Percentiles rank a stretch among this genome's conserved stretches.
Conservation (phyloP, 2,329 filamentous ascomycete genomes). For the Aspergillus ustus region DNA sequence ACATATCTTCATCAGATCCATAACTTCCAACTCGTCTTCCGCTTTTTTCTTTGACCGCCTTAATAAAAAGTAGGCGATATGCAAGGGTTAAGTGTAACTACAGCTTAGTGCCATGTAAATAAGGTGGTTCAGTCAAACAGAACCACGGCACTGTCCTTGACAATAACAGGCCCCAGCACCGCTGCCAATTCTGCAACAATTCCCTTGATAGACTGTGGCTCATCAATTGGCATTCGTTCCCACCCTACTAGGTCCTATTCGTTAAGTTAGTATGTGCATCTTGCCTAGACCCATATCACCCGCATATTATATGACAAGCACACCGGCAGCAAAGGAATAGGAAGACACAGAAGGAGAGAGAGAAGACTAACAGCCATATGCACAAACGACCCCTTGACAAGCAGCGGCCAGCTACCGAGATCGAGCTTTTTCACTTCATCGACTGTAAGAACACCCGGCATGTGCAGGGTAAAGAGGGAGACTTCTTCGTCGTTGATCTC, state of each 20-base stretch:
- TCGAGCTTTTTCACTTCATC: slow-evolving; percentile 48
- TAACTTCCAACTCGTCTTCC: not conserved
- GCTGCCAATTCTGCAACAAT: slow-evolving; percentile 54
- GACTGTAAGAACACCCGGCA: slow-evolving; percentile 52
- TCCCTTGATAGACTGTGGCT: slow-evolving; percentile 52
- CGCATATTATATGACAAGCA: not conserved
- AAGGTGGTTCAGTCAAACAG: slow-evolving; percentile 37
- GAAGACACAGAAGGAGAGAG: not conserved
- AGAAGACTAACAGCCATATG: slow-evolving; percentile 45
- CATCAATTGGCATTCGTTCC: slow-evolving; percentile 48
- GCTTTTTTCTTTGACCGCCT: not conserved
- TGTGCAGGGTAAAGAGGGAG: slow-evolving; percentile 51
- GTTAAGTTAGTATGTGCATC: not conserved
- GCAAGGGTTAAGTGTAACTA: no score
- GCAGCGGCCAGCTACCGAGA: slow-evolving; percentile 49
- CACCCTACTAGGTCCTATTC: slow-evolving; percentile 52
- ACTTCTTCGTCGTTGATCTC: slow-evolving; percentile 45
- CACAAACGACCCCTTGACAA: slow-evolving; percentile 47
- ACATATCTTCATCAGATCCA: not conserved
- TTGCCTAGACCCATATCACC: no score
- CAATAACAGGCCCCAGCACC: slow-evolving; percentile 48
- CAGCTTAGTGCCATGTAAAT: no score
- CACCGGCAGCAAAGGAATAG: not conserved
- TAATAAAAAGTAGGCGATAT: not conserved
- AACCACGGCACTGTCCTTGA: slow-evolving; percentile 46